These are phyloP conservation scores for Diaporthe australafricana DNA, from an alignment of 2,329 filamentous ascomycete genomes.

Conservation along the genomic window DNA sequence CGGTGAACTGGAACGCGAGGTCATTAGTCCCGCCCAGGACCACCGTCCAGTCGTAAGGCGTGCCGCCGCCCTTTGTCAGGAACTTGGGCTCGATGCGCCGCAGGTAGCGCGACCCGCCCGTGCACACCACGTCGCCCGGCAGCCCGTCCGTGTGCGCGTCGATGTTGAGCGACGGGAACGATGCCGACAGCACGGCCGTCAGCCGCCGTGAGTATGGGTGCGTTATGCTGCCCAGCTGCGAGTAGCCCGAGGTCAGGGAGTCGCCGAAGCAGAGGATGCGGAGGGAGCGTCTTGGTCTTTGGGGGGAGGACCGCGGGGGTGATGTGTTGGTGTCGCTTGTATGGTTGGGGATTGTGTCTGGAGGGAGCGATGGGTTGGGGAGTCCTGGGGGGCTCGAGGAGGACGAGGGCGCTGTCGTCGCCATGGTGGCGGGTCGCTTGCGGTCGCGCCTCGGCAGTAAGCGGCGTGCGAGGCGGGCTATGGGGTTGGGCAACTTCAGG, in stretches of 20 bases:
- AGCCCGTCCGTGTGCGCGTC: slow-evolving; percentile 57
- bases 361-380: neutral
- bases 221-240: slow-evolving; percentile 49
- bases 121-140: slow-evolving; percentile 63
- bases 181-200: slow-evolving; percentile 56
- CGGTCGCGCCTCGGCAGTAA: slow-evolving; percentile 6
- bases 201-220: slow-evolving; percentile 65
- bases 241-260: slow-evolving; percentile 71
- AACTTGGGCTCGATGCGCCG: slow-evolving; percentile 46
- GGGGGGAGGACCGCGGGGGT: neutral
- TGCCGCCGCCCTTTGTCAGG: slow-evolving; percentile 35
- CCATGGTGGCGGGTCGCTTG: slow-evolving; percentile 9
- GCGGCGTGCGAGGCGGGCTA: slow-evolving; percentile 8
- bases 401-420: neutral
- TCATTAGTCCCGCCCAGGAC: slow-evolving; percentile 74
- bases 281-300: slow-evolving; percentile 45
- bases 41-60: slow-evolving; percentile 65
- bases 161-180: slow-evolving; percentile 51
- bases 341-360: neutral
- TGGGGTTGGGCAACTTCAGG: neutral
- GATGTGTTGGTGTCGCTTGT: neutral
- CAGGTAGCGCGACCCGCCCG: slow-evolving; percentile 38
- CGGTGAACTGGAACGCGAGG: slow-evolving; percentile 52
- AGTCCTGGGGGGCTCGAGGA: neutral
- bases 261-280: slow-evolving; percentile 74